Base-by-base conservation (phyloP, 768 basidiomycete genomes). In the Asterophora parasitica region DNA sequence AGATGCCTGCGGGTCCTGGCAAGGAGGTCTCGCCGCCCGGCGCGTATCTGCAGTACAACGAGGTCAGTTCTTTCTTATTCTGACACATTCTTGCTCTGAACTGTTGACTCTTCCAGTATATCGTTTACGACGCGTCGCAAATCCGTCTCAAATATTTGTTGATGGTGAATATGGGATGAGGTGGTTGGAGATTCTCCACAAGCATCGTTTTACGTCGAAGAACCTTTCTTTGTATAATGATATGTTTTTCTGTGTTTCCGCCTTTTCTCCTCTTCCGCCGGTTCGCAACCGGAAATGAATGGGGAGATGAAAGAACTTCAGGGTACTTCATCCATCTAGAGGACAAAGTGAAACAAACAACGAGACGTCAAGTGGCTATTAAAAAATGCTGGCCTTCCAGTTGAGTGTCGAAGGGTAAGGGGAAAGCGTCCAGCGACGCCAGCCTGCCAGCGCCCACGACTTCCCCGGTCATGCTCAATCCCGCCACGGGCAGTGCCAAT, bases 401-500 rank as follows among this genome's bases (percentile, higher is more conserved):
- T 13, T 11, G 39, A 39, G 55, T 58, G 55, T 51, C 56, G 47
- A 64, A 61, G 48, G 56, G 56, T 15, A 68, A 65, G 59, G 66
- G 62, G 55, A 69, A 66, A 51, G 58, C 61, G 56, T 38, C 50
- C n/a, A 26, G n/a, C n/a, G n/a, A n/a, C n/a, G n/a, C 52, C 49
- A 17, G 43, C 51, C 12, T 52, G 46, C 37, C 50, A 12, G 28
- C 52, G 47, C 15, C 42, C 51, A 12, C 51, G 46, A 33, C 46
- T 16, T 23, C 48, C 17, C 58, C 70, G 28, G 67, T 69, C 47
- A 63, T 78, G 62, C 70, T 74, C 49, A 79, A 76, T 59, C 76
- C 74, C 49, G 72, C 81, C 31, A 74, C 78, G 10, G 79, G 81
- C 23, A 85, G 83, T 57, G 79, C 84, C 23, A 84, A 88, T 62